These are phyloP conservation scores for Hypoxylon intermedium DNA, from an alignment of 495 filamentous ascomycete species.

Conservation along the genomic window DNA sequence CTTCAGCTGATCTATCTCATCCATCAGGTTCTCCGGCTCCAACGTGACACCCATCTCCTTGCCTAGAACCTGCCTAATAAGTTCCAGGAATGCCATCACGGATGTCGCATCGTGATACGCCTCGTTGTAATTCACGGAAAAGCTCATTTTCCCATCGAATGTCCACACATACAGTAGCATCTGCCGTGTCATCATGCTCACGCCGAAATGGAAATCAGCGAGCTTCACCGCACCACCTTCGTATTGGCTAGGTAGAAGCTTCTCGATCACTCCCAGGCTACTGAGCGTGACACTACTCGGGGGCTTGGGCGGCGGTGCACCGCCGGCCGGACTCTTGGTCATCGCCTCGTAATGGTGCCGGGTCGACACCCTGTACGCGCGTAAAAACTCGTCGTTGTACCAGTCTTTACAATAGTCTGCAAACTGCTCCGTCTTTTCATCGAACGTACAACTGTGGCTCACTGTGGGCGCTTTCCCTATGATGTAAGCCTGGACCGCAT, in stretches of 20 bases:
- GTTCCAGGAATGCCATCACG: constrained; percentile 1
- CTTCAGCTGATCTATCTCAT: background rate
- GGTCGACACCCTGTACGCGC: constrained; percentile 16
- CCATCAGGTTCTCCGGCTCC: background rate
- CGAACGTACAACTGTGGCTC: constrained; percentile 6
- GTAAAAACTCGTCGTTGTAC: constrained; percentile 12
- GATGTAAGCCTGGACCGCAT: constrained; percentile 30
- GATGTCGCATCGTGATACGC: constrained; percentile 22
- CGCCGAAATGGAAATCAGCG: constrained; percentile 28
- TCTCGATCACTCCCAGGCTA: constrained; percentile 36
- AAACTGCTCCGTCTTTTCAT: constrained; percentile 7
- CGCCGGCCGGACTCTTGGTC: background rate
- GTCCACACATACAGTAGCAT: constrained; percentile 36
- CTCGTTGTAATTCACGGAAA: constrained; percentile 37
- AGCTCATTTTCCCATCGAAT: constrained; percentile 29
- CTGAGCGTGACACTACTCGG: constrained; percentile 31
- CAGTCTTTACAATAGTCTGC: constrained; percentile 15
- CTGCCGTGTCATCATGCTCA: constrained; percentile 37
- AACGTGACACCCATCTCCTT: constrained; percentile 16
- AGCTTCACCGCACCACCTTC: constrained; percentile 13
- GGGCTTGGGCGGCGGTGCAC: constrained; percentile 21
- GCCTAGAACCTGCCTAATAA: constrained; percentile 13
- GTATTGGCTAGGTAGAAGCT: constrained; percentile 13
- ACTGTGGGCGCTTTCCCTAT: constrained; percentile 23
- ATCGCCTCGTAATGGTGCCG: constrained; percentile 21